Evolutionary conservation across 805 yeast genomes (phyloP), one percentile per base, ranked within the genome.

Genomic region (Wickerhamomyces hampshirensis): DNA sequence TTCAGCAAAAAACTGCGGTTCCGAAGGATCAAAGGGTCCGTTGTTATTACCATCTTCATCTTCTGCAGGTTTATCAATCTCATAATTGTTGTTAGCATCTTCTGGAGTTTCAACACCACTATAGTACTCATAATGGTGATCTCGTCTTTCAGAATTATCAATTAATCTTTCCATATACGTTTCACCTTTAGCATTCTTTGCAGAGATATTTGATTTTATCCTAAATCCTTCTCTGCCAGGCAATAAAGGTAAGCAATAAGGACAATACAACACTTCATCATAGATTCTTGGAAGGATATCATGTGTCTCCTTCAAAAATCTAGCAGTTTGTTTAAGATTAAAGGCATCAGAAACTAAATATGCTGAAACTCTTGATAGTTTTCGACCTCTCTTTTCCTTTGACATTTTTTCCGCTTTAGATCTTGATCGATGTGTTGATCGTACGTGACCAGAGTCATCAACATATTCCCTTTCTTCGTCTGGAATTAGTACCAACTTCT

Each of bases 181-280:
- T 30, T 62, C 59, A 23, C 71, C 70, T 12, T 62, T 65, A 14
- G 63, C 50, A 18, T 60, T 61, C 42, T 57, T 60, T 21, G 61
- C 58, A 11, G 66, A 62, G 10, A 53, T 62, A 50, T 84, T 83
- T 2, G 93, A 80, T 54, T 77, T 79, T 11, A 85, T 79, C 36
- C 95, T 65, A 48, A 72, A 82, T 0, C 94, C 88, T 47, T 80
- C 82, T 18, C 70, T 73, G 10, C 97, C 97, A 0, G 96, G 94
- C 3, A 87, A 63, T 18, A 89, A 65, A 0, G 98, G 98, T 27
- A 91, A 65, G 19, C 87, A 73, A 52, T 89, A 91, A 1, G 95
- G 95, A 6, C 84, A 91, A 53, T 89, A 91, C 17, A 93, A 62
- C n/a, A 87, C 95, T 50, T 91, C 97, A 59, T 91, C 96, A 51